A percentile compares a stretch with the other conserved stretches of the same genome.
Conservation (phyloP, 164 flowering plant genomes). For the Magnolia sinica region DNA sequence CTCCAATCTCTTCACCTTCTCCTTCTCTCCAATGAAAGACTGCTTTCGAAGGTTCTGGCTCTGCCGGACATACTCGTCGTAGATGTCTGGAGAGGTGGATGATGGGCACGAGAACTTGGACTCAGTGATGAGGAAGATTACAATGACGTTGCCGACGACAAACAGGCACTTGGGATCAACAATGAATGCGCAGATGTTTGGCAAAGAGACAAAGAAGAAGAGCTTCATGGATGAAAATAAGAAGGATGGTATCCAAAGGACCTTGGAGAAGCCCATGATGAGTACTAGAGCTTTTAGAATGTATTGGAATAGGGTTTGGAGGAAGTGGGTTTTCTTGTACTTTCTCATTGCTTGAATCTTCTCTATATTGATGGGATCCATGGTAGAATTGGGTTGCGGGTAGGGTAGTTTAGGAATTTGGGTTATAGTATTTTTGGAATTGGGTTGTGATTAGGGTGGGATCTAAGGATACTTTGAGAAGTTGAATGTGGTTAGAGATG, state of each 20-base stretch:
- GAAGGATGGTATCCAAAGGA: constrained; percentile 27
- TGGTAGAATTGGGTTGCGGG: constrained; percentile 3
- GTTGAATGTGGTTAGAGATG: not conserved
- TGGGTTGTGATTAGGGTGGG: not conserved
- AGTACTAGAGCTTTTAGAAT: constrained; percentile 32
- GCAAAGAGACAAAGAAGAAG: constrained; percentile 33
- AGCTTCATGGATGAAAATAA: constrained; percentile 24
- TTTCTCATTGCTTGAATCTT: constrained; percentile 46
- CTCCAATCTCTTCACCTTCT: constrained; percentile 11
- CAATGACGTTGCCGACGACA: constrained; percentile 52
- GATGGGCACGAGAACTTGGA: constrained; percentile 40
- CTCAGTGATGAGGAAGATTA: constrained; percentile 48
- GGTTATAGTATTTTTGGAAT: not conserved
- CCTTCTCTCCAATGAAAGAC: constrained; percentile 10
- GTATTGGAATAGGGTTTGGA: constrained; percentile 30
- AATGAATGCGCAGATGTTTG: constrained; percentile 25
- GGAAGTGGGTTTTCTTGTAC: constrained; percentile 42
- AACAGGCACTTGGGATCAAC: constrained; percentile 49
- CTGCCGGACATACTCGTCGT: constrained; percentile 32
- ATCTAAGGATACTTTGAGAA: not conserved
- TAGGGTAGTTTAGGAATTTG: not conserved
- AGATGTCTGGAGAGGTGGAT: constrained; percentile 20
- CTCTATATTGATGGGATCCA: constrained; percentile 36
- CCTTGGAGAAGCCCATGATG: constrained; percentile 34
- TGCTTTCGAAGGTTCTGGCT: constrained; percentile 16